Evolutionary conservation across 164 flowering plant species (phyloP).

Genomic region (Tetracentron sinense): DNA sequence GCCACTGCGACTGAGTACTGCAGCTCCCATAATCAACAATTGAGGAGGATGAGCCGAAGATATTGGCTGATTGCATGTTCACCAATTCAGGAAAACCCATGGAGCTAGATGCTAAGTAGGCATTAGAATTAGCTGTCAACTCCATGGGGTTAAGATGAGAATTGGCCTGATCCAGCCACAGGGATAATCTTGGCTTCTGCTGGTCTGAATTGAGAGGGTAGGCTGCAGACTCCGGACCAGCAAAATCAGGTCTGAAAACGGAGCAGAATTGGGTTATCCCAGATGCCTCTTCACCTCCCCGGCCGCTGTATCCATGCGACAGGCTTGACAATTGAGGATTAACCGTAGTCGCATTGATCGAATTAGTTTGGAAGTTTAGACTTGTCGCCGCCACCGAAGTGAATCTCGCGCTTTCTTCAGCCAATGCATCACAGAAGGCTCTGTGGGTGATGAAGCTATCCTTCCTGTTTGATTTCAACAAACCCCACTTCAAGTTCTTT

Average conservation of each 20-base stretch:
- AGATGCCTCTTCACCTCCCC: too few relatives aligned
- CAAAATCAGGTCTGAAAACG: neutral
- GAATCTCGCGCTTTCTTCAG: slow-evolving; percentile 51
- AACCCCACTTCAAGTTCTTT: neutral
- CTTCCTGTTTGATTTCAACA: slow-evolving; percentile 41
- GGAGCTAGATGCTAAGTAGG: slow-evolving; percentile 16
- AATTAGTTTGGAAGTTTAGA: slow-evolving; percentile 20
- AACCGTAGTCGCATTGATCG: neutral
- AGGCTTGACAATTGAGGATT: slow-evolving; percentile 4
- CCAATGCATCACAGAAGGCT: slow-evolving; percentile 67
- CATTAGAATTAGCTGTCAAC: slow-evolving; percentile 14
- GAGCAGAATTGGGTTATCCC: slow-evolving; percentile 16
- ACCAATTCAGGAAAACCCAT: slow-evolving; percentile 21
- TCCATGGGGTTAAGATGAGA: slow-evolving; percentile 28
- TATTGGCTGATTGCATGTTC: slow-evolving; percentile 22
- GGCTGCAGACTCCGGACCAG: neutral
- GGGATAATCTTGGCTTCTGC: slow-evolving; percentile 34
- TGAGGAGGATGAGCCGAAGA: slow-evolving; percentile 26
- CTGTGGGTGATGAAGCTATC: slow-evolving; percentile 79
- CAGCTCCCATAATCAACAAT: too few relatives aligned
- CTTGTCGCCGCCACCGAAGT: slow-evolving; percentile 21
- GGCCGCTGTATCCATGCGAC: neutral
- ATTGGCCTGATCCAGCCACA: slow-evolving; percentile 42
- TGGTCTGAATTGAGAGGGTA: too few relatives aligned
- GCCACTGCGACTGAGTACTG: too few relatives aligned